These are phyloP conservation scores for Penicillium simplicissimum DNA, from an alignment of 495 filamentous ascomycete genomes.

Conservation along the genomic window DNA sequence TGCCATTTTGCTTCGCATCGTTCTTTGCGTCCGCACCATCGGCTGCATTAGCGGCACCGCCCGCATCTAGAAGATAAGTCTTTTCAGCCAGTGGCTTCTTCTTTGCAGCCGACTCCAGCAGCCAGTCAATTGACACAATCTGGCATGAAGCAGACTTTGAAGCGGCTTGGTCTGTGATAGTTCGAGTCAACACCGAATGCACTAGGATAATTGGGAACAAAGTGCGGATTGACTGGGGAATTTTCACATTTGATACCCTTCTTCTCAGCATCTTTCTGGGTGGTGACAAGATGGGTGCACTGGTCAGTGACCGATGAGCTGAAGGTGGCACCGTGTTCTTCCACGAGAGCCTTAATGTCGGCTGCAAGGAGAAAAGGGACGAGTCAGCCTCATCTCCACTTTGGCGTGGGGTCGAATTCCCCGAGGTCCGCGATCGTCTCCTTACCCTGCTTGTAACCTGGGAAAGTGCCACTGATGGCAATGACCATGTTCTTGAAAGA, in stretches of 20 bases:
- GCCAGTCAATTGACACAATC: conserved; percentile 65
- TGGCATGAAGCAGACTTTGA: conserved; percentile 43
- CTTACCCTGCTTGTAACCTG: conserved; percentile 54
- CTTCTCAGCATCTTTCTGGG: conserved; percentile 53
- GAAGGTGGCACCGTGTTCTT: conserved; percentile 51
- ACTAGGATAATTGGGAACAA: neutral
- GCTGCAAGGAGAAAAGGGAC: conserved; percentile 29
- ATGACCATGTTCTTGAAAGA: conserved; percentile 51
- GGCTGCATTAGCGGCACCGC: neutral
- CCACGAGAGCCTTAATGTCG: conserved; percentile 41
- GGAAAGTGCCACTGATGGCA: conserved; percentile 62
- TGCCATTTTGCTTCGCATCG: conserved; percentile 18
- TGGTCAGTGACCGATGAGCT: conserved; percentile 44
- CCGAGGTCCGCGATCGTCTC: neutral
- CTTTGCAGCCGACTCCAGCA: conserved; percentile 50
- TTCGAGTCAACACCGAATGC: neutral
- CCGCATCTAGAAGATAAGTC: conserved; percentile 31
- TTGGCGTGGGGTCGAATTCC: conserved; percentile 8
- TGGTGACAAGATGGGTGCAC: conserved; percentile 63
- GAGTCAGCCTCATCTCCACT: conserved; percentile 33
- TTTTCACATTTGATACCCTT: conserved; percentile 41
- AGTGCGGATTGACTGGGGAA: neutral
- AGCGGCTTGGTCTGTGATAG: conserved; percentile 49
- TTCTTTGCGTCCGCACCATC: conserved; percentile 2
- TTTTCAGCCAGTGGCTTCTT: conserved; percentile 47